Evolutionary conservation across 2,329 filamentous ascomycete species (phyloP).

Genomic region (Bipolaris gigantea): DNA sequence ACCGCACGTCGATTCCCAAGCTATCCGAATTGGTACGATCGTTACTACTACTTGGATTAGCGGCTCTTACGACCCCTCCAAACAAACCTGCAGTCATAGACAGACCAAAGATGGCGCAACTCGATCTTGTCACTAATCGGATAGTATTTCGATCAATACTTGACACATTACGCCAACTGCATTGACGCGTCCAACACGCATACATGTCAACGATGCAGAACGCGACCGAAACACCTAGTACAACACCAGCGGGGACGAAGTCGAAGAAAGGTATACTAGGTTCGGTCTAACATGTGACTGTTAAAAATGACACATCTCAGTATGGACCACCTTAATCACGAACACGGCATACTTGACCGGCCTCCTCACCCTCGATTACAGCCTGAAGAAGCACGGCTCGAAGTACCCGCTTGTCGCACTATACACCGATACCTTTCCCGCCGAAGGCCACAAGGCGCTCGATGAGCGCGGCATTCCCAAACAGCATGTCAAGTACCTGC

Average conservation of each 20-base stretch:
- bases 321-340: conserved; percentile 87
- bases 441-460: conserved; percentile 69
- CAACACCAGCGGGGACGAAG: conserved; percentile 27
- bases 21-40: conserved; percentile 7
- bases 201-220: conserved; percentile 5
- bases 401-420: conserved; percentile 80
- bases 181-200: background rate
- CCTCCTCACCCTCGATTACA: conserved; percentile 78
- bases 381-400: conserved; percentile 65
- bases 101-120: conserved; percentile 6
- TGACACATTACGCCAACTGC: background rate
- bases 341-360: conserved; percentile 81
- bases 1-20: background rate
- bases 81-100: background rate
- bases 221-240: conserved; percentile 2
- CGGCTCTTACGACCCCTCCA: conserved; percentile 19
- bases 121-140: background rate
- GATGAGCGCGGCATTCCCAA: conserved; percentile 68
- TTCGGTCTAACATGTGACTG: conserved; percentile 3
- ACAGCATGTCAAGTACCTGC: conserved; percentile 71
- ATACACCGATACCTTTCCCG: conserved; percentile 76
- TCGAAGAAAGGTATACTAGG: conserved; percentile 44
- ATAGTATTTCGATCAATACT: background rate
- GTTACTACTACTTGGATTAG: conserved; percentile 13
- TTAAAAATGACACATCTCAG: conserved; percentile 47